Evolutionary conservation across 1,284 basidiomycete genomes (phyloP).

Genomic region (Meripilus lineatus): DNA sequence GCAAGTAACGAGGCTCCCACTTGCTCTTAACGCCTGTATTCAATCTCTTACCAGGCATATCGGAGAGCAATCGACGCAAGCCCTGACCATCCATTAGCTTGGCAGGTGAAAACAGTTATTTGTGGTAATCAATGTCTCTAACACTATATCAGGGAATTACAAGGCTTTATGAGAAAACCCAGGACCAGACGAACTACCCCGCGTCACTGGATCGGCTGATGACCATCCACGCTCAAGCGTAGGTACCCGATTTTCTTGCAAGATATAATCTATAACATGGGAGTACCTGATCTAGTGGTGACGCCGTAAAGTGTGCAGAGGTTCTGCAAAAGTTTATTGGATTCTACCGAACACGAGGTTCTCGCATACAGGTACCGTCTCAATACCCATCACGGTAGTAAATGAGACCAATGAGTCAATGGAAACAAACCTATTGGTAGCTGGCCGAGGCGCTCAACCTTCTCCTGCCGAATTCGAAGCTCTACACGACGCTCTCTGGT

Average conservation of each 20-base stretch:
- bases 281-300: slow-evolving; percentile 67
- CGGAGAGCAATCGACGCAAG: slow-evolving; percentile 64
- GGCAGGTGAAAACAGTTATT: slow-evolving; percentile 65
- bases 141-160: slow-evolving; percentile 50
- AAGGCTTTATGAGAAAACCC: slow-evolving; percentile 66
- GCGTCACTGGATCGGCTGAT: slow-evolving; percentile 49
- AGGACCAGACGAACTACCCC: slow-evolving; percentile 59
- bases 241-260: slow-evolving; percentile 18
- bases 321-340: slow-evolving; percentile 74
- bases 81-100: slow-evolving; percentile 65
- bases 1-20: slow-evolving; percentile 53
- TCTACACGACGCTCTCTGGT: slow-evolving; percentile 59
- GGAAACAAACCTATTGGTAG: slow-evolving; percentile 34
- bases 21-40: slow-evolving; percentile 6
- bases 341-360: slow-evolving; percentile 51
- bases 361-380: slow-evolving; percentile 41
- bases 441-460: slow-evolving; percentile 63
- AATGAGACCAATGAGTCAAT: neutral
- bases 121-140: slow-evolving; percentile 1
- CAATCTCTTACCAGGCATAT: slow-evolving; percentile 51
- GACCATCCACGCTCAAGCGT: slow-evolving; percentile 56
- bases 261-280: too few species aligned
- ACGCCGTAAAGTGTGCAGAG: slow-evolving; percentile 78
- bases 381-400: neutral
- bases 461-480: slow-evolving; percentile 72